Base-by-base conservation (phyloP, 2,329 filamentous ascomycete genomes). In the Arthrobotrys musiformis region DNA sequence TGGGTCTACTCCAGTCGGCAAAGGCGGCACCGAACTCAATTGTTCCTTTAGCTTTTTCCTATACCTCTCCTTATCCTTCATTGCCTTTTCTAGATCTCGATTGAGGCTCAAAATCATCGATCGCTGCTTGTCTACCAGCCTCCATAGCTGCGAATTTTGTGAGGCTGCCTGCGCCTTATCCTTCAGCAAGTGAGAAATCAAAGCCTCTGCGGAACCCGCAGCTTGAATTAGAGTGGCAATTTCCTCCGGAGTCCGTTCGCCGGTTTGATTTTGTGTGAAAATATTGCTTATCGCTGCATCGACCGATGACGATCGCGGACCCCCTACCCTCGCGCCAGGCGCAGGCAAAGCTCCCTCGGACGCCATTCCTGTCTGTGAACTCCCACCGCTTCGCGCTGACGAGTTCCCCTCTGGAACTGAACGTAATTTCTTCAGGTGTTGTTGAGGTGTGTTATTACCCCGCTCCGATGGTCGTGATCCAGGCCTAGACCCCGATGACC, bases 31-130 rank as follows among this genome's bases (percentile, higher is more conserved):
- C 72, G 87, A 85, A 30, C 84, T 85, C 79, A 89, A 84, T 74
- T 89, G 83, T 54, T 98, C 94, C 83, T 97, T 97, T 48, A 97
- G 83, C 84, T 95, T 97, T 83, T 91, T 94, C 81, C 92, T 90
- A 82, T 98, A 98, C 81, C 91, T 91, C 80, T 98, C 94, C 84
- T 97, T 97, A 80, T 98, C 95, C 82, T 97, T 97, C 79, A 97
- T 84, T 0, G 94, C 90, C 63, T 92, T 89, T 83, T 98, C 94
- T 11, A 99, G 86, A 82, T 99, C 95, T 83, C 95, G 97, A 82
- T 98, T 97, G 79, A 99, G 86, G 6, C 94, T 94, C 19, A 97
- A 84, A 67, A 99, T 93, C 90, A 99, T 94, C 15, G 93, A 90
- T 78, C 94, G 88, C 84, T 99, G 95, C 85, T 99, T 98, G 83